phyloP scores from a whole-genome alignment of 2,329 filamentous ascomycete species.

The Trichoderma atrobrunneum region DNA sequence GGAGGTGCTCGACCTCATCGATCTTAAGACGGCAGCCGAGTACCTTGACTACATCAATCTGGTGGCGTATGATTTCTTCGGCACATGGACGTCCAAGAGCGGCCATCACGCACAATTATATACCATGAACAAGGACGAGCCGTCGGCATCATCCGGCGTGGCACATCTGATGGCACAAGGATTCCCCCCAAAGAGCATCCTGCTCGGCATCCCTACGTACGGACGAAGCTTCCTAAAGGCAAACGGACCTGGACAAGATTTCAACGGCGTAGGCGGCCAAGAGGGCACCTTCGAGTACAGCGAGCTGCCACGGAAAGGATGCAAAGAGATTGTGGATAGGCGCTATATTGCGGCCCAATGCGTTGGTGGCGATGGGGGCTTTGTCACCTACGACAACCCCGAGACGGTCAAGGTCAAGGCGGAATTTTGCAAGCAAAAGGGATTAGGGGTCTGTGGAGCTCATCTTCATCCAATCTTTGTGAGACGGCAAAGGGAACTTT shows the following conservation, averaged over 20 bases:
- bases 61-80: constrained; percentile 77
- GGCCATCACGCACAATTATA: constrained; percentile 78
- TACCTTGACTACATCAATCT: constrained; percentile 75
- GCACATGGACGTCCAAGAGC: constrained; percentile 63
- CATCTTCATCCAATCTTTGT: neutral
- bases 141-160: constrained; percentile 65
- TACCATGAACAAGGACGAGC: constrained; percentile 56
- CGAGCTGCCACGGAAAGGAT: constrained; percentile 59
- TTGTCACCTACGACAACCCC: constrained; percentile 77
- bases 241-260: constrained; percentile 61
- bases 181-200: constrained; percentile 67
- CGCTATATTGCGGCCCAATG: constrained; percentile 68
- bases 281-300: constrained; percentile 73
- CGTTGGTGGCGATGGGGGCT: constrained; percentile 69
- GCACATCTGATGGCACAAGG: constrained; percentile 63
- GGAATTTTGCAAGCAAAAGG: constrained; percentile 66
- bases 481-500: neutral
- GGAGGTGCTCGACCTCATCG: constrained; percentile 66
- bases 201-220: constrained; percentile 73
- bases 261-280: constrained; percentile 54
- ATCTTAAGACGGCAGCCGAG: constrained; percentile 58
- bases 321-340: constrained; percentile 67
- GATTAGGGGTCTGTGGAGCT: constrained; percentile 55
- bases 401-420: constrained; percentile 75
- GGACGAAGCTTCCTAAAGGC: constrained; percentile 71